phyloP scores from a whole-genome alignment of 177 flowering plant genomes.

The Tripterygium wilfordii region DNA sequence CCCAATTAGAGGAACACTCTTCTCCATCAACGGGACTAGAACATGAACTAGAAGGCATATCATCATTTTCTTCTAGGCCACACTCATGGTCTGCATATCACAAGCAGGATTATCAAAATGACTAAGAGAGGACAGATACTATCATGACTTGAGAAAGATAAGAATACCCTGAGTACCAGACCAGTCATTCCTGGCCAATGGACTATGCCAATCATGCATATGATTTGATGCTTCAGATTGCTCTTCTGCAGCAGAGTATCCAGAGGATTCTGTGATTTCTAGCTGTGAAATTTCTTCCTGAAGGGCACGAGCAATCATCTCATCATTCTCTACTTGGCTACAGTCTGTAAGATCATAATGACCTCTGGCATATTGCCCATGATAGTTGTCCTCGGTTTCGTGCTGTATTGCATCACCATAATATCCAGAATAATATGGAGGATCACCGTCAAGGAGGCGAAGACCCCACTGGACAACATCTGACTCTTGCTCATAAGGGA shows the following conservation, averaged over 20 bases:
- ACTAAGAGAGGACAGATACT: no score
- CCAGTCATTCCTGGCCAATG: slow-evolving; percentile 13
- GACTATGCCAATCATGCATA: slow-evolving; percentile 31
- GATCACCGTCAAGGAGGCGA: slow-evolving; percentile 30
- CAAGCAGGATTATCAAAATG: background rate
- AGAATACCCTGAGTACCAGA: slow-evolving; percentile 22
- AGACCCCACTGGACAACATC: slow-evolving; percentile 38
- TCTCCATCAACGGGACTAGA: slow-evolving; percentile 45
- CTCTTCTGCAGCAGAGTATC: slow-evolving; percentile 19
- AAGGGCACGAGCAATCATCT: slow-evolving; percentile 44
- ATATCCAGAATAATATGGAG: slow-evolving; percentile 19
- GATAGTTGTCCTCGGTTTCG: slow-evolving; percentile 17
- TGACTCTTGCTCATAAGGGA: slow-evolving; percentile 27
- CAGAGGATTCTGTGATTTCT: slow-evolving; percentile 34
- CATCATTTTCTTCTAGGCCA: slow-evolving; percentile 26
- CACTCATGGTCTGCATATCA: slow-evolving; percentile 25
- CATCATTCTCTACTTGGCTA: slow-evolving; percentile 41
- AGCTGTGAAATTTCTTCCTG: slow-evolving; percentile 53
- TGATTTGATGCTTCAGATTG: slow-evolving; percentile 18
- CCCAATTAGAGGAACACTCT: slow-evolving; percentile 30
- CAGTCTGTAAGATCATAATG: slow-evolving; percentile 20
- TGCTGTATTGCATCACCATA: slow-evolving; percentile 14
- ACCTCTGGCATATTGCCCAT: slow-evolving; percentile 17
- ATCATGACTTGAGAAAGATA: no score
- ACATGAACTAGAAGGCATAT: slow-evolving; percentile 24